These are phyloP conservation scores for Suillus subalutaceus DNA, from an alignment of 768 basidiomycete genomes.

Conservation along the genomic window DNA sequence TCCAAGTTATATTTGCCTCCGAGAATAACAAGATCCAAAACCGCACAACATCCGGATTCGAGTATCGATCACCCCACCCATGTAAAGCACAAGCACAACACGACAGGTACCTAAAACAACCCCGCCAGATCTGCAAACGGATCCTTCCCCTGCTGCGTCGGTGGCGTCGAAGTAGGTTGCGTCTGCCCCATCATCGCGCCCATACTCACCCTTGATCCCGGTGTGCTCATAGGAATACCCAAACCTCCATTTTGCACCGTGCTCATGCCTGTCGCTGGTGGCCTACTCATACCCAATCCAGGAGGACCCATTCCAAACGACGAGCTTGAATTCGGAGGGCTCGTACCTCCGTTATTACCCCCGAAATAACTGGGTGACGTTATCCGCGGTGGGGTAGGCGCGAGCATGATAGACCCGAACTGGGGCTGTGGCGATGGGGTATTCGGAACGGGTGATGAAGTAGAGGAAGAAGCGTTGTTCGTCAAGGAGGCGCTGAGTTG, in stretches of 20 bases:
- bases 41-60: background rate
- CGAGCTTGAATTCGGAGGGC: slow-evolving; percentile 12
- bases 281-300: slow-evolving; percentile 7
- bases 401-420: slow-evolving; percentile 46
- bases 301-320: slow-evolving; percentile 19
- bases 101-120: slow-evolving; percentile 54
- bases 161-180: slow-evolving; percentile 27
- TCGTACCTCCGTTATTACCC: slow-evolving; percentile 18
- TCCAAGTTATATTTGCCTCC: background rate
- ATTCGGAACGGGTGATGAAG: slow-evolving; percentile 21
- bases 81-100: background rate
- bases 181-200: slow-evolving; percentile 20
- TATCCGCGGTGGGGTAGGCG: slow-evolving; percentile 35
- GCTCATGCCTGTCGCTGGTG: slow-evolving; percentile 9
- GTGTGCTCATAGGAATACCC: background rate
- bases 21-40: background rate
- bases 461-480: slow-evolving; percentile 33
- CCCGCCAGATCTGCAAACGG: slow-evolving; percentile 85
- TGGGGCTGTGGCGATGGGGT: slow-evolving; percentile 24
- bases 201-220: slow-evolving; percentile 9
- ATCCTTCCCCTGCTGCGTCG: slow-evolving; percentile 57
- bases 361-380: slow-evolving; percentile 27
- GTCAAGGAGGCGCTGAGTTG: slow-evolving; percentile 25
- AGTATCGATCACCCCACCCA: background rate
- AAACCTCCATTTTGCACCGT: background rate